These are phyloP conservation scores for Teunomyces gatunensis DNA, from an alignment of 805 yeast species.

Conservation along the genomic window DNA sequence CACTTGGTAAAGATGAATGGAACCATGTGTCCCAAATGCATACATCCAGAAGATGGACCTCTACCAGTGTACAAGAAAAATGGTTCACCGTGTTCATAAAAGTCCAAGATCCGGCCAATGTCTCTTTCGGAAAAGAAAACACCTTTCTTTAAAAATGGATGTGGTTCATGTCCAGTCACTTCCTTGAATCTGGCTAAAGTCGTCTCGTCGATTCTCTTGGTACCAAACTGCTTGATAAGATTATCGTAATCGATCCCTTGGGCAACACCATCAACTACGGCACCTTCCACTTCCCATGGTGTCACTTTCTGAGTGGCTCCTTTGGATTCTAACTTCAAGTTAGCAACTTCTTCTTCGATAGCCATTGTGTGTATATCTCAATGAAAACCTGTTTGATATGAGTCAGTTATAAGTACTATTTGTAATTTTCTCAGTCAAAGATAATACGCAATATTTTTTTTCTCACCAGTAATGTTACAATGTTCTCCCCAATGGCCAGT, in stretches of 20 bases:
- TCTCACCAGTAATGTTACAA: too few relatives aligned
- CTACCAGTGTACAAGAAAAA: constrained; percentile 96
- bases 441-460: too few relatives aligned
- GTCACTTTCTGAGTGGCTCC: constrained; percentile 50
- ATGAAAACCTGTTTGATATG: neutral
- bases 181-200: constrained; percentile 70
- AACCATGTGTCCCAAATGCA: constrained; percentile 96
- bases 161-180: constrained; percentile 90
- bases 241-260: constrained; percentile 91
- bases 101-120: constrained; percentile 70
- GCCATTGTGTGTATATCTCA: constrained; percentile 1
- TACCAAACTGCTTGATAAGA: constrained; percentile 84
- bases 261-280: constrained; percentile 91
- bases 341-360: neutral
- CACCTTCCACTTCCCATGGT: constrained; percentile 99
- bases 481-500: too few relatives aligned
- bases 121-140: constrained; percentile 91
- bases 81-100: constrained; percentile 92
- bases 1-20: constrained; percentile 96
- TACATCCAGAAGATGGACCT: constrained; percentile 91
- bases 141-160: constrained; percentile 85
- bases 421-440: too few relatives aligned
- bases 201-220: constrained; percentile 65
- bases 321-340: neutral
- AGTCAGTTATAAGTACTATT: too few relatives aligned